These are phyloP conservation scores for Hyphopichia pseudoburtonii DNA, from an alignment of 1,139 yeast species.

Conservation along the genomic window DNA sequence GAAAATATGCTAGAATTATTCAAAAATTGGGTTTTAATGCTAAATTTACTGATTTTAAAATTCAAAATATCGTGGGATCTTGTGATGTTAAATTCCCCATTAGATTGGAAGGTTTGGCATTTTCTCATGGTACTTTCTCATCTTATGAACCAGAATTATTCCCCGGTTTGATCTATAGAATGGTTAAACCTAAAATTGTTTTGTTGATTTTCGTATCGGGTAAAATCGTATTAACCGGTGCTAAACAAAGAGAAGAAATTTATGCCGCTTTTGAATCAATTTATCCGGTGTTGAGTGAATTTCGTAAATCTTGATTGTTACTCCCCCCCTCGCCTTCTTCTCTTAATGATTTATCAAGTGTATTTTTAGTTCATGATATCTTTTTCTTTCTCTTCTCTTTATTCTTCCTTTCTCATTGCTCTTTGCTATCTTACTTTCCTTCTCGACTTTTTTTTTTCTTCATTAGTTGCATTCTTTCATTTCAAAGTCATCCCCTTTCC, in stretches of 20 bases:
- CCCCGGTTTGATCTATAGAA: conserved; percentile 98
- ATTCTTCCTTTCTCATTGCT: neutral
- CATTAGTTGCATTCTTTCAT: too few species aligned
- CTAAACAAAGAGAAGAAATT: conserved; percentile 97
- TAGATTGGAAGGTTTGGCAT: conserved; percentile 95
- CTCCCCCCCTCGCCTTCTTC: too few species aligned
- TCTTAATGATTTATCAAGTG: conserved; percentile 3
- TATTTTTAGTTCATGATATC: neutral
- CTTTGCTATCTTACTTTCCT: too few species aligned
- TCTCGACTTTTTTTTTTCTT: too few species aligned
- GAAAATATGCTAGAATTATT: conserved; percentile 96
- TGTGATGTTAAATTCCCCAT: conserved; percentile 98
- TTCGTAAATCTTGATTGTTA: conserved; percentile 68
- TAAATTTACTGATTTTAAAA: conserved; percentile 92
- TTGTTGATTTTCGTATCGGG: conserved; percentile 95
- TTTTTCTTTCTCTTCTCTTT: neutral
- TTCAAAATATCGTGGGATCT: conserved; percentile 97
- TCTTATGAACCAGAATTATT: conserved; percentile 97
- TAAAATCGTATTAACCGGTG: conserved; percentile 97
- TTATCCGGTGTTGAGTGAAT: conserved; percentile 97
- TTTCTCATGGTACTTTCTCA: conserved; percentile 98
- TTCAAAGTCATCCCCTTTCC: too few species aligned
- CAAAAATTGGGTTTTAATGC: conserved; percentile 98
- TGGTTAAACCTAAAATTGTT: conserved; percentile 98
- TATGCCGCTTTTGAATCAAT: conserved; percentile 98